Base-by-base conservation (phyloP, 2,329 filamentous ascomycete genomes). In the Davidsoniella virescens region DNA sequence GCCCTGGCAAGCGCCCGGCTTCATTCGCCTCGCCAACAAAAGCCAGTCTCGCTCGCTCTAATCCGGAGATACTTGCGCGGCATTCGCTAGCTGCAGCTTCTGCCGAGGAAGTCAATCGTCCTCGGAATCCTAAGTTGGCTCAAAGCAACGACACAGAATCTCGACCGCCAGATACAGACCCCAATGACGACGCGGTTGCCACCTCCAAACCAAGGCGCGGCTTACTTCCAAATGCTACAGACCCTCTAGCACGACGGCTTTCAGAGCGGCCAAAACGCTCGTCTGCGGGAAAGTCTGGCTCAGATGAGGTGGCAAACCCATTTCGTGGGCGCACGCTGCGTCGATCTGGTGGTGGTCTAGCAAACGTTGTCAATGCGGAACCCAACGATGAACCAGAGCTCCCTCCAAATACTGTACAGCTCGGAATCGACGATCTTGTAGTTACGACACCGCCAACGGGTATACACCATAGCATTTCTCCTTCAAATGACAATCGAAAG, bases 21-120 rank as follows among this genome's bases (percentile, higher is more conserved):
- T 50, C 49, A 8, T 83, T 78, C 59, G 75, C 75, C 49, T 82
- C 79, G n/a, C 79, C 81, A 0, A 82, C 79, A 0, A 76, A 71
- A 59, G 70, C 79, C 10, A 84, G 77, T 57, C 63, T 82, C 12
- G 68, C 77, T 52, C 72, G 75, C 55, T 71, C 75, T 44, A 75
- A 82, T 54, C 75, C 78, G 0, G 71, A 77, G 9, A 66, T 80
- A 5, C 62, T 80, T 33, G 65, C 69, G 51, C 67, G 70, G 55
- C 61, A 47, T 36, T 47, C 44, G 65, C 58, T 39, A 36, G 47
- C 29, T 18, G 23, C 36, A 36, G 42, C 16, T 23, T 33, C 41
- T 37, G 38, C 50, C 39, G 25, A 50, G 12, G n/a, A 39, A 16
- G 25, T 26, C 8, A 8, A 47, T 25, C 5, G 33, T 18, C 7